Evolutionary conservation across 2,329 filamentous ascomycete species (phyloP), one percentile per base, ranked within the genome.

Genomic region (Spiromastix sp.): DNA sequence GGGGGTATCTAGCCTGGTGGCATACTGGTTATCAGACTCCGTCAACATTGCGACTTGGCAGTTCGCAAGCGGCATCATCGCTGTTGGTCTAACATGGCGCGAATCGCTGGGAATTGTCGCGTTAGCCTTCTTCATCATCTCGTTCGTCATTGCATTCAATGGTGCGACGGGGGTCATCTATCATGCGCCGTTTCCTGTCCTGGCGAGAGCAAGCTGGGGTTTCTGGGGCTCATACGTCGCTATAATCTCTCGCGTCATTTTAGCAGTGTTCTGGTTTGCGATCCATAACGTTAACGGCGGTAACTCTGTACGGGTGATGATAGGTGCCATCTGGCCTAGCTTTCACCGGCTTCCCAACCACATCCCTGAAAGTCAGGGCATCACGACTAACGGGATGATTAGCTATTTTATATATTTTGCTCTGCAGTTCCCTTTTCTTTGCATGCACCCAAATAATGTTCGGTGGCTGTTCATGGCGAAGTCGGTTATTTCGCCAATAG

Each of bases 21-120:
- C 77, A 9, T 91, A 89, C 55, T 89, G 84, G 84, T 72, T 91
- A 50, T 80, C 82, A 19, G 83, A 89, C 60, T 81, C 77, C 1
- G 85, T 87, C 64, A 89, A 89, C 57, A 84, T 91, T 54, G 67
- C 68, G 47, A 91, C 85, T 1, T 93, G 85, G 86, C 93, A 93
- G 84, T 91, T 93, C 42, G 81, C 83, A 0, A 85, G 81, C 2
- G 78, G 81, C 25, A 86, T 85, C 73, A 84, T 93, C 21, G 72
- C 80, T 1, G 67, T 64, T 31, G 84, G 85, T 10, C 67, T 93
- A 13, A 84, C 83, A 6, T 93, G 85, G 85, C 93, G 85, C 85
- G 85, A 93, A 61, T 80, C 83, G 2, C 85, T 81, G 79, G 63
- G 85, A 10, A 86, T 82, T 51, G 83, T 94, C 28, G 89, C 85